phyloP scores from a whole-genome alignment of 1,284 basidiomycete genomes.

The Boletus semigastroideus region DNA sequence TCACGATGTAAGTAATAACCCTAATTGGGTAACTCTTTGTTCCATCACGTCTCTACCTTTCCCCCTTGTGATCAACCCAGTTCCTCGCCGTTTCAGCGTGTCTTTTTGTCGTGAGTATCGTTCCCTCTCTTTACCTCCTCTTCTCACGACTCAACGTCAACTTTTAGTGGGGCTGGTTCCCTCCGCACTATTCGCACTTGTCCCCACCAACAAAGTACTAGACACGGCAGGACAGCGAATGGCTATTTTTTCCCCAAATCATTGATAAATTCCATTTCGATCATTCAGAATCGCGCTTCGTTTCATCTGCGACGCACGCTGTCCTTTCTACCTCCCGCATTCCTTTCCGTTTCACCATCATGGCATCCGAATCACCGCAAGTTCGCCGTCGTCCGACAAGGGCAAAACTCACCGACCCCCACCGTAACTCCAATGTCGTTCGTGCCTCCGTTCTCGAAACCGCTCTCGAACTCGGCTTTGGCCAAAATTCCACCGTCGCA shows the following conservation, averaged over 20 bases:
- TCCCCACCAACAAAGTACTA: background rate
- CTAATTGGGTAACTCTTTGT: constrained; percentile 7
- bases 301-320: constrained; percentile 2
- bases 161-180: constrained; percentile 14
- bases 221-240: constrained; percentile 20
- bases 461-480: constrained; percentile 63
- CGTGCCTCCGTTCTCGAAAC: constrained; percentile 71
- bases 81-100: constrained; percentile 9
- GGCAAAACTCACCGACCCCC: constrained; percentile 13
- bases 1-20: no score
- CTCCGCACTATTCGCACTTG: constrained; percentile 9
- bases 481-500: constrained; percentile 53
- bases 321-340: background rate
- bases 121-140: background rate
- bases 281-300: constrained; percentile 12
- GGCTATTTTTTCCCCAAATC: constrained; percentile 17
- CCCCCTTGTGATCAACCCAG: background rate
- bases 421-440: constrained; percentile 53
- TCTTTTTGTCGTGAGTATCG: constrained; percentile 15
- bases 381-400: constrained; percentile 30
- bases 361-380: constrained; percentile 20
- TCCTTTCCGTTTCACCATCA: constrained; percentile 21
- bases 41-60: constrained; percentile 5
- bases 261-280: constrained; percentile 19
- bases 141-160: background rate